Evolutionary conservation across 2,329 filamentous ascomycete genomes (phyloP).

Genomic region (Pestalotiopsis sp.): DNA sequence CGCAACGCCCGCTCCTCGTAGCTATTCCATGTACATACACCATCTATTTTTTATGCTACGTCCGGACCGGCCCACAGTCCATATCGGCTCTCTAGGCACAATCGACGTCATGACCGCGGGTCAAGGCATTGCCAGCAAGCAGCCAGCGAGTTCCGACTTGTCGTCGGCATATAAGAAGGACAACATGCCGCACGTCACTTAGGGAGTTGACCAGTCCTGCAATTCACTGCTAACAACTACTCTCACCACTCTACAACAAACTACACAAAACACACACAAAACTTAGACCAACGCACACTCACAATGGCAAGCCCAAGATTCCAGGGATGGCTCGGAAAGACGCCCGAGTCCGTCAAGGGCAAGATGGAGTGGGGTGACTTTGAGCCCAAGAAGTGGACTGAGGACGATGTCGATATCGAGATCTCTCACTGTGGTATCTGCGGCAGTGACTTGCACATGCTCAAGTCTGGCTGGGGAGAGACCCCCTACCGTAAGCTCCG

Average conservation of each 20-base stretch:
- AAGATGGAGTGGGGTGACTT: conserved; percentile 56
- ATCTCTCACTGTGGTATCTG: conserved; percentile 67
- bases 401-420: conserved; percentile 64
- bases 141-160: not conserved
- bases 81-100: not conserved
- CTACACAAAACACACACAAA: not conserved
- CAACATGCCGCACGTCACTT: not conserved
- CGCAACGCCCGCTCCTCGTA: not conserved
- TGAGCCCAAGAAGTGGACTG: conserved; percentile 62
- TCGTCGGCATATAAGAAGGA: not conserved
- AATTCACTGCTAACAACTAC: not conserved
- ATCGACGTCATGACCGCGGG: not conserved
- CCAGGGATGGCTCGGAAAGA: conserved; percentile 47
- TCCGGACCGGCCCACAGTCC: not conserved
- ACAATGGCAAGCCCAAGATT: conserved; percentile 36
- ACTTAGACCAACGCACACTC: not conserved
- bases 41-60: not conserved
- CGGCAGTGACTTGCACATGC: conserved; percentile 44
- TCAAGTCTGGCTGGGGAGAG: conserved; percentile 13
- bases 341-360: conserved; percentile 39
- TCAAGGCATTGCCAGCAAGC: not conserved
- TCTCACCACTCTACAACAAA: not conserved
- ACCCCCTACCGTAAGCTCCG: conserved; percentile 14
- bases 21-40: not conserved
- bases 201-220: not conserved